Conservation (phyloP, 1,139 yeast genomes). For the Kodamaea alishanica region DNA sequence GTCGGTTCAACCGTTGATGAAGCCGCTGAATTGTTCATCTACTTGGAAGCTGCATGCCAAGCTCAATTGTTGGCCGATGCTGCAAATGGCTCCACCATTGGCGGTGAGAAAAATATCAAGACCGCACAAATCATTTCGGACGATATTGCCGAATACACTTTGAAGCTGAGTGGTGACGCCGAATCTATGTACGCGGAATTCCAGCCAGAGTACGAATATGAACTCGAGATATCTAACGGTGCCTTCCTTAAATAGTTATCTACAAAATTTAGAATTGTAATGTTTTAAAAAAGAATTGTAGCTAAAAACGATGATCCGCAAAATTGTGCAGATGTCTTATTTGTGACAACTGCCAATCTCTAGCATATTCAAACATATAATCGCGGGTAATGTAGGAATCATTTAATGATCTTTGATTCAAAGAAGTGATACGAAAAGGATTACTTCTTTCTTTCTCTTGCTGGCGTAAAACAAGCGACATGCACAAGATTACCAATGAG, state of each 20-base stretch:
- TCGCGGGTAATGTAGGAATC: too few species aligned
- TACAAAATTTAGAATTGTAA: too few species aligned
- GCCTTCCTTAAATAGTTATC: conserved; percentile 15
- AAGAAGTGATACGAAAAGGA: too few species aligned
- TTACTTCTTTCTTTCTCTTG: conserved; percentile 7
- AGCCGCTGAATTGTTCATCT: conserved; percentile 69
- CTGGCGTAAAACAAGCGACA: conserved; percentile 8
- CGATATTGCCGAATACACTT: conserved; percentile 69
- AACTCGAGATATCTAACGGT: conserved; percentile 22
- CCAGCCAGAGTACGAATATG: conserved; percentile 58
- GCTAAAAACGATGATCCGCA: too few species aligned
- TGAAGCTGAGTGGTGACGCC: conserved; percentile 57
- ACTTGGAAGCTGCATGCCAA: conserved; percentile 63
- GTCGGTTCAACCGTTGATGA: conserved; percentile 79
- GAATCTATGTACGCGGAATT: conserved; percentile 70
- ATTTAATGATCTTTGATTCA: too few species aligned
- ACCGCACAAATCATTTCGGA: conserved; percentile 42
- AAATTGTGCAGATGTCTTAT: too few species aligned
- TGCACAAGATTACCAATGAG: conserved; percentile 7
- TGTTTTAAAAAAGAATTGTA: too few species aligned
- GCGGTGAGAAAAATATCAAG: conserved; percentile 2
- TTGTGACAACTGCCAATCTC: too few species aligned
- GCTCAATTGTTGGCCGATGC: conserved; percentile 68
- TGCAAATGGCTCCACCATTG: conserved; percentile 30
- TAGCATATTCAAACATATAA: too few species aligned